These are phyloP conservation scores for Heliosperma pusillum DNA, from an alignment of 148 eudicot genomes.

Conservation along the genomic window DNA sequence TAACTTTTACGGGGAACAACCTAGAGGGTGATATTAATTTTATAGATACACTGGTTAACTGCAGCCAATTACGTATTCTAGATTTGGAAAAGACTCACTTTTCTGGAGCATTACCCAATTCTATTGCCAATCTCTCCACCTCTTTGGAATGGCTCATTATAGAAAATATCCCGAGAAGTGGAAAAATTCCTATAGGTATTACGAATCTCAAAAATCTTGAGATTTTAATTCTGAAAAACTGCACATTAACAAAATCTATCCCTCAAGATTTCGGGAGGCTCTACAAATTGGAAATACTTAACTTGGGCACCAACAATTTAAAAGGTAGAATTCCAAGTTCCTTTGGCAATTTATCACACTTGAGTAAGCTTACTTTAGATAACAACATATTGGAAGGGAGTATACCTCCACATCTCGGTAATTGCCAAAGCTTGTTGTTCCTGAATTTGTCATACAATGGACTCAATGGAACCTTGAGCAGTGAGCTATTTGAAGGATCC, in stretches of 20 bases:
- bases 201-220: conserved; percentile 21
- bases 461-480: conserved; percentile 30
- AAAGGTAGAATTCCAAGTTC: conserved; percentile 30
- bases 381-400: conserved; percentile 22
- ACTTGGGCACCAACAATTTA: conserved; percentile 17
- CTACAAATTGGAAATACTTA: conserved; percentile 5
- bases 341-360: conserved; percentile 18
- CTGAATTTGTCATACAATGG: conserved; percentile 22
- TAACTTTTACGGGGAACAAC: not conserved
- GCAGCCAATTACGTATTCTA: conserved; percentile 6
- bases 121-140: conserved; percentile 18
- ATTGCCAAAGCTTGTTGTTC: conserved; percentile 23
- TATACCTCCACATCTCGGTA: conserved; percentile 27
- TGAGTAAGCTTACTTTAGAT: not conserved
- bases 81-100: not conserved
- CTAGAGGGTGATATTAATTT: conserved; percentile 27
- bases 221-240: not conserved
- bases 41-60: conserved; percentile 22
- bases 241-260: conserved; percentile 14
- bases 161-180: not conserved
- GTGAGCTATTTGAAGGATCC: conserved; percentile 20
- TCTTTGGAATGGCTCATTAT: not conserved
- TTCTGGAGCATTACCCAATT: conserved; percentile 19
- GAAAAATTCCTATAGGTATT: conserved; percentile 25
- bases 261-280: conserved; percentile 28